Evolutionary conservation across 164 flowering plant genomes (phyloP), one percentile per base, ranked within the genome.

Genomic region (Santalum album): DNA sequence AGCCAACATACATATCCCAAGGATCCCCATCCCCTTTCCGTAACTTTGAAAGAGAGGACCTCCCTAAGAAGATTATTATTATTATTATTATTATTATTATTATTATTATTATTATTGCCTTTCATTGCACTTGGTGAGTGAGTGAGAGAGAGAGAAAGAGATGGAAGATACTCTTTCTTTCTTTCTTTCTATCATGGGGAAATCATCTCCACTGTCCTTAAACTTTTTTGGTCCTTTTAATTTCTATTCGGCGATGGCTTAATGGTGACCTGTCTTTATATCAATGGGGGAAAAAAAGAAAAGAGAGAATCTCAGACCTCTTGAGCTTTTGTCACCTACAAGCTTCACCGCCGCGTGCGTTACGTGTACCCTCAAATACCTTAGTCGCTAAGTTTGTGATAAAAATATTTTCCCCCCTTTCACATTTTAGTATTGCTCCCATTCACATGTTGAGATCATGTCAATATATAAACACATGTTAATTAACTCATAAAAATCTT

Each of bases 301-400:
- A 29, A 3, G 4, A 3, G 34, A 54, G 74, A 73, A 73, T 73
- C 77, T 73, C 74, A 64, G 58, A 46, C 44, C 58, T 18, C 25
- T 14, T 6, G 10, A 25, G 27, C 77, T 75, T 75, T 75, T 75
- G 75, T 75, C 18, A 58, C 11, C 56, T 60, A 7, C 61, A 75
- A 74, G 78, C 70, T 38, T 47, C 54, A 25, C 12, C 42, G 27
- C 44, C 60, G 27, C 60, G 65, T 59, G 62, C 66, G 58, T 55
- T 49, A 42, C 45, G 71, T 66, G 61, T 66, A 56, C 65, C 24
- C 54, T 50, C 35, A n/a, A 14, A 12, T 46, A 35, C 60, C 75
- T 68, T 72, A 65, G 29, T 42, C 6, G 49, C 45, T 65, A 72
- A 72, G 72, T 65, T 61, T 44, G 40, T 69, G 61, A 49, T 49